phyloP scores from a whole-genome alignment of 306 rosid genomes.

The Rubus parviflorus region DNA sequence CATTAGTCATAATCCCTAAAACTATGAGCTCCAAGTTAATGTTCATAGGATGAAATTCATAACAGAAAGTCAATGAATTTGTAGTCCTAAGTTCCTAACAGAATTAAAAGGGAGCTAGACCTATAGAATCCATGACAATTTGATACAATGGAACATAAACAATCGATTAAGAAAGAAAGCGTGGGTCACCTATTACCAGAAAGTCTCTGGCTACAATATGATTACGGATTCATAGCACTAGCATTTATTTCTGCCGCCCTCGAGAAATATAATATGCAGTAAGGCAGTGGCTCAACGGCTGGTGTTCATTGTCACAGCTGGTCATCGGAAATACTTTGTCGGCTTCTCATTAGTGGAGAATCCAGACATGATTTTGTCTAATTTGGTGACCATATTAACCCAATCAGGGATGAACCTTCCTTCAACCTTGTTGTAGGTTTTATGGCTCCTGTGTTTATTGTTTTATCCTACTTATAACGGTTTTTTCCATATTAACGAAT shows the following conservation, averaged over 20 bases:
- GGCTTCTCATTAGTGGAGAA: constrained; percentile 1
- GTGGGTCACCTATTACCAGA: background rate
- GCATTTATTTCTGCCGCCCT: background rate
- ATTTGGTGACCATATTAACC: background rate
- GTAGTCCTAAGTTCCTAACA: no score
- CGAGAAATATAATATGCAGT: background rate
- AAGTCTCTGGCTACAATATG: background rate
- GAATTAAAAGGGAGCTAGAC: no score
- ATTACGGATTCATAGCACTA: background rate
- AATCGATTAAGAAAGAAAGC: background rate
- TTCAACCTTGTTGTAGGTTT: no score
- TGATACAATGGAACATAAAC: background rate
- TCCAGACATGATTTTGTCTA: background rate
- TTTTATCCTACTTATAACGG: no score
- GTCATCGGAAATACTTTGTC: background rate
- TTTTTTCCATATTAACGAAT: no score
- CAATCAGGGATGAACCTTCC: background rate
- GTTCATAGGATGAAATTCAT: background rate
- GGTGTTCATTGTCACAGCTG: constrained; percentile 12
- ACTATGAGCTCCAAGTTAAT: no score
- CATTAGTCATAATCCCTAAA: background rate
- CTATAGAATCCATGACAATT: background rate
- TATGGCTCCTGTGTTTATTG: no score
- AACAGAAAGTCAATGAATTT: background rate
- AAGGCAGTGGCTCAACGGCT: constrained; percentile 1